Conservation (phyloP, 202 grass and related monocot species). For the Zizania palustris region DNA sequence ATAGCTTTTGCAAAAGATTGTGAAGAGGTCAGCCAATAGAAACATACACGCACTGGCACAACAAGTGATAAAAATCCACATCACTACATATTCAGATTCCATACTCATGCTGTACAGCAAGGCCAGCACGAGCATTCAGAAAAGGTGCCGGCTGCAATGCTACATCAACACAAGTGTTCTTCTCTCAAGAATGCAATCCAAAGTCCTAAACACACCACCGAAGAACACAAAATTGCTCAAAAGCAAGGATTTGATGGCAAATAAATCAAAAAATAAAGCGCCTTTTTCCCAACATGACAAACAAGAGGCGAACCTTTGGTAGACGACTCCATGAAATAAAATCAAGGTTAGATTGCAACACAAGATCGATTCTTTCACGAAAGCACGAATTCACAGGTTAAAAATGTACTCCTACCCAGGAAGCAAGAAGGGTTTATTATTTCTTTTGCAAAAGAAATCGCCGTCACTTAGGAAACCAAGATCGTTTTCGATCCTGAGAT, state of each 20-base stretch:
- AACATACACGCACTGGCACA: neutral
- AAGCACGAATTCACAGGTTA: neutral
- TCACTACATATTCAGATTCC: constrained; percentile 35
- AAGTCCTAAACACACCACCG: neutral
- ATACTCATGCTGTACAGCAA: constrained; percentile 3
- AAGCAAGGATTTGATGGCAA: neutral
- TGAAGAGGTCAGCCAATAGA: constrained; percentile 2
- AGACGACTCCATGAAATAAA: neutral
- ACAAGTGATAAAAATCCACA: constrained; percentile 22
- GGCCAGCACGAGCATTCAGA: constrained; percentile 7
- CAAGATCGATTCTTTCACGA: neutral
- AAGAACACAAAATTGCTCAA: constrained; percentile 10
- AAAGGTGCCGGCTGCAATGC: neutral
- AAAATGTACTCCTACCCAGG: neutral
- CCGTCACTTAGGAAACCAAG: neutral
- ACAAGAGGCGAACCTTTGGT: neutral
- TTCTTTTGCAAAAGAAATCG: neutral
- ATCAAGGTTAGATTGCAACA: neutral
- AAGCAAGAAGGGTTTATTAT: neutral
- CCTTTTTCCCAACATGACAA: neutral
- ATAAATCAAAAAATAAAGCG: neutral
- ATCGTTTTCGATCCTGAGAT: neutral
- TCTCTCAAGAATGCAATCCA: neutral
- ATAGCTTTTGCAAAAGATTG: neutral
- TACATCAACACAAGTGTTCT: neutral